Percentiles rank a stretch among this genome's conserved stretches.
These are phyloP conservation scores for Sisymbrium altissimum DNA, from an alignment of 345 rosid genomes.

Conservation along the genomic window DNA sequence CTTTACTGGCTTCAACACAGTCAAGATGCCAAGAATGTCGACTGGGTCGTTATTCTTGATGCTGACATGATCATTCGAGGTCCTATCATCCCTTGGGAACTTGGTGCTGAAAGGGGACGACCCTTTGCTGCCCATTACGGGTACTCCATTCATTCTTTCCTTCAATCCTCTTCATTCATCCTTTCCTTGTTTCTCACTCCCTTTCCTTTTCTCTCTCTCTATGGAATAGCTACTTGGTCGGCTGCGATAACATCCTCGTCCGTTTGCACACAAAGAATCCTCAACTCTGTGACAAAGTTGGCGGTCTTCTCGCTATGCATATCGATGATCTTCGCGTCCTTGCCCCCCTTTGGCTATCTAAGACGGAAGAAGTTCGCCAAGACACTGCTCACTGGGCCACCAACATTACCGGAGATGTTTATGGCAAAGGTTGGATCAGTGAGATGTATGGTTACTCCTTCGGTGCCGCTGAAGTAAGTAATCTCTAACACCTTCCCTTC, in stretches of 20 bases:
- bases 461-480: constrained; percentile 99
- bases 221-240: constrained; percentile 79
- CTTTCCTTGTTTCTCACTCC: neutral
- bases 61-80: constrained; percentile 97
- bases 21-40: constrained; percentile 79
- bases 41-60: constrained; percentile 97
- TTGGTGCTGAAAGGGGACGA: constrained; percentile 82
- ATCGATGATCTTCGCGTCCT: constrained; percentile 86
- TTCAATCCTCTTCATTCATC: neutral
- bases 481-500: constrained; percentile 27
- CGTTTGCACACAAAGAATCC: constrained; percentile 80
- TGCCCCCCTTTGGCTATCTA: constrained; percentile 96
- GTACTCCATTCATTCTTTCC: constrained; percentile 32
- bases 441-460: constrained; percentile 99
- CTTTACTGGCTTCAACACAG: constrained; percentile 92
- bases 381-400: constrained; percentile 94
- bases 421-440: constrained; percentile 94
- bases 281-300: constrained; percentile 90
- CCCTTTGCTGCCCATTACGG: constrained; percentile 94
- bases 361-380: constrained; percentile 94
- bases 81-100: constrained; percentile 92
- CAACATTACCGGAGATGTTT: constrained; percentile 96
- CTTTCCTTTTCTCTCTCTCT: neutral
- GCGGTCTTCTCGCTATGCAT: constrained; percentile 98
- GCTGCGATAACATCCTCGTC: constrained; percentile 89